Conservation (phyloP, 352 stramenopile genomes). For the Pseudoperonospora humuli region DNA sequence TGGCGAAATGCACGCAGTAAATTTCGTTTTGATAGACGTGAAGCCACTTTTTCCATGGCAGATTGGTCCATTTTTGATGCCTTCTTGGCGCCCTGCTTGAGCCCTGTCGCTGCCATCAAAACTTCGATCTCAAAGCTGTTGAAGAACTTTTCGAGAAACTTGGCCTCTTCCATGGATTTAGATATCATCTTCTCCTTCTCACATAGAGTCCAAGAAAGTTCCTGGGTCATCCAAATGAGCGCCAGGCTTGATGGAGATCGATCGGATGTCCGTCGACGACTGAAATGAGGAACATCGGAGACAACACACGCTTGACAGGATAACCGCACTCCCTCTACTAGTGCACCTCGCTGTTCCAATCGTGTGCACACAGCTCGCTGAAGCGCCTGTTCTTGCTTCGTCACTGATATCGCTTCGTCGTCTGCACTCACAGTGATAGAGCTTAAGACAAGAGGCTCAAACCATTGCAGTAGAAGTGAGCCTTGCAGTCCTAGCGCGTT, state of each 20-base stretch:
- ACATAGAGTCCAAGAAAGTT: constrained; percentile 30
- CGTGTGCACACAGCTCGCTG: constrained; percentile 38
- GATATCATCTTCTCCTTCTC: neutral
- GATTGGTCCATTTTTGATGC: constrained; percentile 35
- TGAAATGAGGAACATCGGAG: constrained; percentile 15
- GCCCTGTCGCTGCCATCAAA: constrained; percentile 44
- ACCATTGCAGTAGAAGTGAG: constrained; percentile 54
- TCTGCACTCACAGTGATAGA: constrained; percentile 50
- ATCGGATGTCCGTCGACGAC: constrained; percentile 6
- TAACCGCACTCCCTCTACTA: constrained; percentile 1
- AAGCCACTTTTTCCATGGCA: constrained; percentile 45
- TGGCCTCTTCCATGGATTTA: constrained; percentile 1
- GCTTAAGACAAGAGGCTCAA: constrained; percentile 40
- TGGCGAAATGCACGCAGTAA: constrained; percentile 45
- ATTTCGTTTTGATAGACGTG: constrained; percentile 51
- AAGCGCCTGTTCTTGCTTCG: constrained; percentile 36
- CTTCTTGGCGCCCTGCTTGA: constrained; percentile 74
- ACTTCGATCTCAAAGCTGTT: constrained; percentile 38
- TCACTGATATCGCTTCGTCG: constrained; percentile 20
- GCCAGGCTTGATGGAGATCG: constrained; percentile 35
- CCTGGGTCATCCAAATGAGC: constrained; percentile 44
- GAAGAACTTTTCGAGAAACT: constrained; percentile 31
- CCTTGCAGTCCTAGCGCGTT: constrained; percentile 77
- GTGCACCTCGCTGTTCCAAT: constrained; percentile 13
- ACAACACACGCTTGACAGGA: constrained; percentile 16